Percentiles rank a stretch among this genome's conserved stretches.
These are phyloP conservation scores for Aristolochia fimbriata DNA, from an alignment of 164 flowering plant genomes.

Conservation along the genomic window DNA sequence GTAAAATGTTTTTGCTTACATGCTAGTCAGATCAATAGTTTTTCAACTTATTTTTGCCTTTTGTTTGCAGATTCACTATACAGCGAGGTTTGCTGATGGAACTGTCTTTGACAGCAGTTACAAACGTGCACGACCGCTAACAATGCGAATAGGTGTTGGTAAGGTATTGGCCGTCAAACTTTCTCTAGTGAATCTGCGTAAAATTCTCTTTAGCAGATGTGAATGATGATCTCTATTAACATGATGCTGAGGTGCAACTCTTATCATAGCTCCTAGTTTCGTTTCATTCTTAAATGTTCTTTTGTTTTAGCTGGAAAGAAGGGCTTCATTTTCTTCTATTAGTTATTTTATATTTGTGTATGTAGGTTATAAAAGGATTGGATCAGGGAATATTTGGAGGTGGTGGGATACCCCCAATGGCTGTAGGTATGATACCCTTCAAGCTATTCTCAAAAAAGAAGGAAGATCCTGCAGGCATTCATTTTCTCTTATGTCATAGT, in stretches of 20 bases:
- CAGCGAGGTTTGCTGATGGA: slow-evolving; percentile 88
- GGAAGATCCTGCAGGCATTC: too few relatives aligned
- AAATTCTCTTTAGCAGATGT: not conserved
- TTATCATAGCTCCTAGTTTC: not conserved
- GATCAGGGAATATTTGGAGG: slow-evolving; percentile 92
- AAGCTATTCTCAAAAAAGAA: not conserved
- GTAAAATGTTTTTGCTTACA: not conserved
- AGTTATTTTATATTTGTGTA: not conserved
- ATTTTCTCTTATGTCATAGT: not conserved
- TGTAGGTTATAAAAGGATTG: slow-evolving; percentile 68
- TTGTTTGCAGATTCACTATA: slow-evolving; percentile 57
- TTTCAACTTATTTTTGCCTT: not conserved
- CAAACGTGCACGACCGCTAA: slow-evolving; percentile 74
- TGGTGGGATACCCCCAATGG: slow-evolving; percentile 90
- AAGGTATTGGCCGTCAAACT: slow-evolving; percentile 32
- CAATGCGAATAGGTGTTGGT: slow-evolving; percentile 88
- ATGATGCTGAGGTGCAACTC: not conserved
- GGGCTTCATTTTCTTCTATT: not conserved
- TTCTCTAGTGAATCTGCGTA: not conserved
- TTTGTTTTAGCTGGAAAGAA: not conserved
- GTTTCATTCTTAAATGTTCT: not conserved
- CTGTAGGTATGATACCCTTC: slow-evolving; percentile 37
- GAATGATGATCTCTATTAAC: not conserved
- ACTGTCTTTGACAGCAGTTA: slow-evolving; percentile 83
- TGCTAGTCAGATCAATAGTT: not conserved